Evolutionary conservation across 768 basidiomycete genomes (phyloP).

Genomic region (Lactarius trivialis): DNA sequence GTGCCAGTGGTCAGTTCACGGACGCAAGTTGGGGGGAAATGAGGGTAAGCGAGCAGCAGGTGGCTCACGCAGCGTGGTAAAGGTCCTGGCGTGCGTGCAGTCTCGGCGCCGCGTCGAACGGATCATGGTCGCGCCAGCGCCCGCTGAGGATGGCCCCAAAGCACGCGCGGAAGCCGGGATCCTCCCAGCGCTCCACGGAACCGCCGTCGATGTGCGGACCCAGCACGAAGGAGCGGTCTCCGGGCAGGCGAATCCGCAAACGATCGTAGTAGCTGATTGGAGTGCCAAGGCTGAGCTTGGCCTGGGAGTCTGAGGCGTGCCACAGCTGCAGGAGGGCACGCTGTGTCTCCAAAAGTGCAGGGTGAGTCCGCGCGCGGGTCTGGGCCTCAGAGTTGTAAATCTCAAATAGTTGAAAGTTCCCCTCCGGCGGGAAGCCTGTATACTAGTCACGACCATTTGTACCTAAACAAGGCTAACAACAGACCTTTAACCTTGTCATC

Average conservation of each 20-base stretch:
- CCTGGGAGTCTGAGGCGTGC: conserved; percentile 41
- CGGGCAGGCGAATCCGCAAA: conserved; percentile 64
- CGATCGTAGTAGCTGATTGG: conserved; percentile 77
- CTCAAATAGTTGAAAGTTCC: conserved; percentile 68
- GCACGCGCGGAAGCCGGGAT: conserved; percentile 49
- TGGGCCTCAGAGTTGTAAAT: conserved; percentile 64
- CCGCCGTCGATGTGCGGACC: conserved; percentile 62
- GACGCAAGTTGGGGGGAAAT: not conserved
- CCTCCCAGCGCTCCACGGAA: conserved; percentile 70
- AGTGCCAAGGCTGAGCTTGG: conserved; percentile 42
- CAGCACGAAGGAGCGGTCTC: conserved; percentile 59
- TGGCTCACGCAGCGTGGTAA: conserved; percentile 19
- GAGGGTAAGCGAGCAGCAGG: too few relatives aligned
- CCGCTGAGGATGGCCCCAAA: conserved; percentile 57
- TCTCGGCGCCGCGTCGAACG: conserved; percentile 55
- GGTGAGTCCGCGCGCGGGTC: conserved; percentile 62
- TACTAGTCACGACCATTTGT: not conserved
- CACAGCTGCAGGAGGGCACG: conserved; percentile 51
- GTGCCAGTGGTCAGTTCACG: not conserved
- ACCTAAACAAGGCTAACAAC: conserved; percentile 7
- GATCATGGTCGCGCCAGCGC: conserved; percentile 59
- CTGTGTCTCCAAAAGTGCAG: conserved; percentile 51
- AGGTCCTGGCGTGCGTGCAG: conserved; percentile 41
- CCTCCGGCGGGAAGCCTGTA: conserved; percentile 58
- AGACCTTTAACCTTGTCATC: conserved; percentile 41